Evolutionary conservation across 805 yeast genomes (phyloP), one percentile per base, ranked within the genome.

Genomic region (Grigorovia transvaalensis): DNA sequence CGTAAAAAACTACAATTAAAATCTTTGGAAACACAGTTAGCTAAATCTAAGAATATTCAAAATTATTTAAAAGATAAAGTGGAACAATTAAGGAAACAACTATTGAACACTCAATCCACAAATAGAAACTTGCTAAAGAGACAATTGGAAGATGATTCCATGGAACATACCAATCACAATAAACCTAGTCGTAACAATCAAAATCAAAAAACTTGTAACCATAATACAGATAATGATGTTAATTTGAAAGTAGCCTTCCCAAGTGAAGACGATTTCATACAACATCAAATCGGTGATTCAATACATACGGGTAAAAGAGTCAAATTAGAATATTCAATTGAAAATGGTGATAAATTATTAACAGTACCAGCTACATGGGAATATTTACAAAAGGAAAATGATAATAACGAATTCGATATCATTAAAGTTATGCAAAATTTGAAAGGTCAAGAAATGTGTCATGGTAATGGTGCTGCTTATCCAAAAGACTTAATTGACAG

Each of bases 321-420:
- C 9, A 44, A 30, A 6, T 41, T 50, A 33, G 27, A 45, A 7
- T 53, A 56, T 53, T 51, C 53, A 18, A 59, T 51, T 46, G 59
- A 49, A 33, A 42, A 43, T 70, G 77, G 78, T 1, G 65, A 69
- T 33, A 75, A 77, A 59, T 72, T 85, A 45, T 68, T 87, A 54
- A 87, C 89, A 0, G 71, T 86, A 0, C 80, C 86, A 18, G 93
- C 91, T 1, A 82, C 86, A 2, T 88, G 96, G 96, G 91, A 88
- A 63, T 84, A 84, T 62, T 66, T 88, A 47, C 78, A 74, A 51
- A 76, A 78, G 33, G 74, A 70, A 44, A 59, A 67, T 19, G 75
- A 75, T 9, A 19, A 41, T 17, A 17, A 17, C 6, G 57, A 55
- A 12, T 60, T 85, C 44, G 85, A 85, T 61, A 70, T 85, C 45